Conservation (phyloP, 2,329 filamentous ascomycete genomes). For the Aspergillus vadensis region DNA sequence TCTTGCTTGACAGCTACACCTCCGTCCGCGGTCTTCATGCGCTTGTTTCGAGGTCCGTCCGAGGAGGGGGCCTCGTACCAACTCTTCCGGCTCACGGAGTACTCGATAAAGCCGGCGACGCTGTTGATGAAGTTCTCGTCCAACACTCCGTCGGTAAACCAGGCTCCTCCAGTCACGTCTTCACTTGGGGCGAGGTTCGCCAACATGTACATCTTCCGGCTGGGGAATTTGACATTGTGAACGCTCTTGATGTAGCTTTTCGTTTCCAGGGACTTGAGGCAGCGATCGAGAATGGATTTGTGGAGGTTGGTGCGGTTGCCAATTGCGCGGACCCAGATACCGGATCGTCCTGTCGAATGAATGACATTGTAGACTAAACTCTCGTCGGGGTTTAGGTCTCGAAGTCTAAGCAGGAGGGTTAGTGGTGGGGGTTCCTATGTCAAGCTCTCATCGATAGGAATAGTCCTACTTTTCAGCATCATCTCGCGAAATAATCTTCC, state of each 20-base stretch:
- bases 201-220: constrained; percentile 96
- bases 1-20: constrained; percentile 35
- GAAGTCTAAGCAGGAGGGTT: constrained; percentile 32
- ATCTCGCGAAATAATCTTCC: constrained; percentile 51
- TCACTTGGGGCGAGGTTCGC: constrained; percentile 80
- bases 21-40: constrained; percentile 40
- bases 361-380: constrained; percentile 85
- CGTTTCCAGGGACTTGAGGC: constrained; percentile 78
- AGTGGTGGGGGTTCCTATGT: constrained; percentile 13
- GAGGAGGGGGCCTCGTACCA: constrained; percentile 59
- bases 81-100: constrained; percentile 70
- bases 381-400: constrained; percentile 65
- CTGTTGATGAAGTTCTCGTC: constrained; percentile 85
- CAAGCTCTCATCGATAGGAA: not conserved
- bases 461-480: constrained; percentile 51
- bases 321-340: constrained; percentile 88
- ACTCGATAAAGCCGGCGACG: constrained; percentile 71
- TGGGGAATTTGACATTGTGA: constrained; percentile 87
- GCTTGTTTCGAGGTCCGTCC: constrained; percentile 45
- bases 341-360: constrained; percentile 79
- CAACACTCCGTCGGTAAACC: constrained; percentile 89
- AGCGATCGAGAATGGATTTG: constrained; percentile 76
- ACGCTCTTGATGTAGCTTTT: constrained; percentile 84
- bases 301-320: constrained; percentile 79
- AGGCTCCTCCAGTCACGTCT: constrained; percentile 87